Evolutionary conservation across 345 rosid species (phyloP), one percentile per base, ranked within the genome.

Genomic region (Eucalyptus coolabah): DNA sequence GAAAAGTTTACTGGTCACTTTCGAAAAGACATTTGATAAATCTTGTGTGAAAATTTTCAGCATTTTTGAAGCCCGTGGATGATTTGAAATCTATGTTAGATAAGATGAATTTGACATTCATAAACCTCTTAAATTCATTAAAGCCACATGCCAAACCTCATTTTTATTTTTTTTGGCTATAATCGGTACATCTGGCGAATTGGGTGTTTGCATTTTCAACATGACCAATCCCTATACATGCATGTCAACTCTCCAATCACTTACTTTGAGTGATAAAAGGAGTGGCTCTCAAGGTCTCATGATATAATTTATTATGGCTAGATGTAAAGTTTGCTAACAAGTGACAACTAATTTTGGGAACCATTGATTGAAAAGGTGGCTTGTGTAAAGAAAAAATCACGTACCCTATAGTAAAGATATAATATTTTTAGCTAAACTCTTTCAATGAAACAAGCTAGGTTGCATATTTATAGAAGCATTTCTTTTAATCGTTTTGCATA

Each of bases 161-260:
- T 69, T 67, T 67, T 37, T 32, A 17, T 21, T 3, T 69, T 34
- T 40, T 37, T 69, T 34, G 42, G 81, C 81, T 34, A 32, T 10
- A 32, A 69, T 8, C 19, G 19, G 24, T 67, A 32, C 4, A 8
- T 16, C 0, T 6, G 1, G 28, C 32, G 8, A 1, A 0, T 26
- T 60, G 17, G 1, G 32, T 26, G 12, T 67, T 67, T 32, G 80
- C 42, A 32, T 67, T 67, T 67, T 67, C 40, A 19, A 19, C 40
- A 17, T 67, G 7, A 32, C 4, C 23, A 67, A 67, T 67, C 40
- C 23, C 4, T 17, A 26, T 16, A 65, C 7, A 65, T 65, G 77
- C 11, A 65, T 16, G 77, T 65, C 34, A n/a, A 8, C 3, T 7
- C 0, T n/a, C 21, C 23, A 15, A 14, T 16, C 72, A 65, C 72